Base-by-base conservation (phyloP, 129 eudicot genomes). In the Calendula officinalis region DNA sequence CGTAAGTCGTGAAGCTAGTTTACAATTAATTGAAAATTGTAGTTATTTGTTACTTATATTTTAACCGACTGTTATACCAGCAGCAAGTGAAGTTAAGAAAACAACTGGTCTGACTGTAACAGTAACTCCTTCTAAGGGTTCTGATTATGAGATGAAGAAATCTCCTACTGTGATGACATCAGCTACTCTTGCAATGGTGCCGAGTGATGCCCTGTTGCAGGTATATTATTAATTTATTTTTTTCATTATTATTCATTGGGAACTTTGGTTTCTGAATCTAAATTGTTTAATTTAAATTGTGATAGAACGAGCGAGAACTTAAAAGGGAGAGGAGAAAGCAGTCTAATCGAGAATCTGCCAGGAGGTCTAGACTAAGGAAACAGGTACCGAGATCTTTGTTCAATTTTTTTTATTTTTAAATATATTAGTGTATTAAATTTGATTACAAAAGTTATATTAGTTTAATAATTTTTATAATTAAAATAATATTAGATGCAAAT, bases 341-440 rank as follows among this genome's bases (percentile, higher is more conserved):
- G 62, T 91, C 96, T 12, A 91, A 91, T 59, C 79, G 98, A 37
- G 98, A 91, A 81, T 91, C 98, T 66, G 98, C 98, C 6, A 87
- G 98, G 78, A 80, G 98, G 71, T 91, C 98, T 56, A 76, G 98
- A 68, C 74, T 91, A 75, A 87, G 98, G 79, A 91, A 87, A 77
- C 96, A 91, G 96, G 98, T 87, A 62, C 10, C 37, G 7, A 12
- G 14, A 32, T 42, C 53, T 57, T 38, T 57, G 30, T 22, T 0
- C 30, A 22, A 22, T 22, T 22, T 22, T 22, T 22, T 22, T 63
- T 11, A 36, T 59, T 39, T 32, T 9, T 8, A 37, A 22, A 16
- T 36, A 37, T 48, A 34, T 55, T 55, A 33, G 1, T 2, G 36
- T 55, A 35, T 33, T 55, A 3, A 39, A 8, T 9, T n/a, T n/a